Evolutionary conservation across 1,284 basidiomycete species (phyloP).

Genomic region (Apiotrichum sp.): DNA sequence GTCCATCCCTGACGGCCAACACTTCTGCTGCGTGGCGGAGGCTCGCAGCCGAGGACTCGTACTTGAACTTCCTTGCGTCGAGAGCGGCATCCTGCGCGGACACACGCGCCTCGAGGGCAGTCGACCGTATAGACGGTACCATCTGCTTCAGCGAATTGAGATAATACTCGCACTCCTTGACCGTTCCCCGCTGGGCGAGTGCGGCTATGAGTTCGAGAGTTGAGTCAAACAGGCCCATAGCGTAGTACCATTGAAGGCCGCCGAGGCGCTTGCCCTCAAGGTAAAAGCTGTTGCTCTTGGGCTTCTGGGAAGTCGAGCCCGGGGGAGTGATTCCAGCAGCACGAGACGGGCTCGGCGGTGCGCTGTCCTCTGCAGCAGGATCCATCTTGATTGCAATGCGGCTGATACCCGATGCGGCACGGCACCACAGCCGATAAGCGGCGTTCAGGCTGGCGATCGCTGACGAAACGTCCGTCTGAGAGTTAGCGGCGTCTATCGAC

Average conservation of each 20-base stretch:
- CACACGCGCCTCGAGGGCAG: constrained; percentile 60
- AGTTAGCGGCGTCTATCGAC: not conserved
- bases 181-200: constrained; percentile 66
- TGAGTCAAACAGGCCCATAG: constrained; percentile 58
- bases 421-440: constrained; percentile 70
- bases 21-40: constrained; percentile 53
- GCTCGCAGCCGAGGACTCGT: constrained; percentile 54
- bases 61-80: constrained; percentile 56
- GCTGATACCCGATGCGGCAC: constrained; percentile 64
- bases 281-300: constrained; percentile 6
- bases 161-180: constrained; percentile 75
- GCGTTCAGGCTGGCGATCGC: constrained; percentile 62
- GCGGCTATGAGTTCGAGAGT: constrained; percentile 59
- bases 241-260: constrained; percentile 66
- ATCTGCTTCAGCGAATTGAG: constrained; percentile 64
- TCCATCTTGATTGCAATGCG: constrained; percentile 49
- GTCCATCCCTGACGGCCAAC: constrained; percentile 27
- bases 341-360: too few relatives aligned
- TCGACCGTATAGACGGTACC: constrained; percentile 60
- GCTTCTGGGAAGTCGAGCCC: not conserved
- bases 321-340: too few relatives aligned
- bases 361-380: too few relatives aligned
- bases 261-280: constrained; percentile 47
- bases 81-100: constrained; percentile 62
- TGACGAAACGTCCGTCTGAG: constrained; percentile 60